Evolutionary conservation across 176 grass and related monocot species (phyloP), one percentile per base, ranked within the genome.

Genomic region (Zea mays): DNA sequence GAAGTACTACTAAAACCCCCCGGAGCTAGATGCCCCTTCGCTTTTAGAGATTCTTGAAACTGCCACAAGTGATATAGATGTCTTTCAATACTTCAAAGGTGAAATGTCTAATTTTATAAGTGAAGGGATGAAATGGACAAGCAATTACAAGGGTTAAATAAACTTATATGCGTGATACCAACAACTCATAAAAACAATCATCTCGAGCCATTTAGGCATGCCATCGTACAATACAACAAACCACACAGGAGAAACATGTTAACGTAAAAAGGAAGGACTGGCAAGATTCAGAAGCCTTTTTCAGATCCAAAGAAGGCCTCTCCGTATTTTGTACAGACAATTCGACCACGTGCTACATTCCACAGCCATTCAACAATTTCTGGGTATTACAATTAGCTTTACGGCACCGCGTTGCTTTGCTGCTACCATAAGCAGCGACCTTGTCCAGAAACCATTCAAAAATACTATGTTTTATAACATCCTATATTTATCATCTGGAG

Each of bases 311-410:
- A 67, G 16, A 74, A 54, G 43, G 71, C 67, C 84, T 27, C 62
- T 38, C 59, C 67, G 79, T 83, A 91, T 82, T 91, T 85, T 88
- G 85, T 88, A 88, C 73, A 79, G 45, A 82, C 46, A 79, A 65
- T 19, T 69, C 2, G 12, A 74, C 20, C 35, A 13, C 34, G 54
- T 39, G 71, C 51, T 34, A 42, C 15, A 75, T 64, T 80, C 33
- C 44, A 38, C 16, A 74, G 36, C 4, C 6, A 75, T 75, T 67
- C 41, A 65, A 58, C 6, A 69, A 36, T 76, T 88, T 19, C 61
- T 11, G 16, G 27, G 9, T 81, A 36, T 62, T 77, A 77, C 61
- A 85, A 77, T 69, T 76, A 83, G 75, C 12, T 20, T 52, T 16
- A 75, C 67, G 43, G 61, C 3, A 45, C 11, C 9, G 15, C 47